A percentile compares a stretch with the other conserved stretches of the same genome.
These are phyloP conservation scores for Ophiocordyceps robertsii DNA, from an alignment of 2,329 filamentous ascomycete species.

Conservation along the genomic window DNA sequence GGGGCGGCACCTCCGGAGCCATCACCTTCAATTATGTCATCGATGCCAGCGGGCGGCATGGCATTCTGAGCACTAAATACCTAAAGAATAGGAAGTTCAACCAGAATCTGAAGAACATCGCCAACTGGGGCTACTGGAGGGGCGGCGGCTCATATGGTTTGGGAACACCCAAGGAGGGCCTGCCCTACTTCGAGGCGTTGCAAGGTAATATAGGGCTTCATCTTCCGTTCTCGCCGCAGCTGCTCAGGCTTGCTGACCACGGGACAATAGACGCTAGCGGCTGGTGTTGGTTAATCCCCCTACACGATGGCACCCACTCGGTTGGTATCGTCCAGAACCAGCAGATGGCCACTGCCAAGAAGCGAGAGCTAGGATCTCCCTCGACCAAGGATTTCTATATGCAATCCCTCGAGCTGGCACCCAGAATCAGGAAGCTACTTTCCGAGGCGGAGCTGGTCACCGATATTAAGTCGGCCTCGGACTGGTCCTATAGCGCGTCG, in stretches of 20 bases:
- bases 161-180: conserved; percentile 20
- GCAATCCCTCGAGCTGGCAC: conserved; percentile 17
- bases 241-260: too few species aligned
- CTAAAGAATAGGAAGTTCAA: conserved; percentile 33
- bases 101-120: conserved; percentile 32
- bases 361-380: conserved; percentile 8
- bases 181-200: conserved; percentile 31
- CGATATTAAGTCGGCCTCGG: conserved; percentile 26
- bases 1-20: conserved; percentile 20
- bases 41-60: conserved; percentile 31
- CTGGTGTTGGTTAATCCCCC: conserved; percentile 36
- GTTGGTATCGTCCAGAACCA: conserved; percentile 29
- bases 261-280: conserved; percentile 29
- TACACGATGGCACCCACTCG: conserved; percentile 30
- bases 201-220: too few species aligned
- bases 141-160: conserved; percentile 15
- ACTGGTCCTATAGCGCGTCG: conserved; percentile 32
- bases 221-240: too few species aligned
- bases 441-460: conserved; percentile 16
- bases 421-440: conserved; percentile 16
- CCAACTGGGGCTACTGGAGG: conserved; percentile 35
- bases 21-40: conserved; percentile 33
- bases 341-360: conserved; percentile 19
- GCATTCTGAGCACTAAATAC: conserved; percentile 33
- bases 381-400: conserved; percentile 18